These are phyloP conservation scores for Eucalyptus rudis DNA, from an alignment of 345 rosid genomes.

Conservation along the genomic window DNA sequence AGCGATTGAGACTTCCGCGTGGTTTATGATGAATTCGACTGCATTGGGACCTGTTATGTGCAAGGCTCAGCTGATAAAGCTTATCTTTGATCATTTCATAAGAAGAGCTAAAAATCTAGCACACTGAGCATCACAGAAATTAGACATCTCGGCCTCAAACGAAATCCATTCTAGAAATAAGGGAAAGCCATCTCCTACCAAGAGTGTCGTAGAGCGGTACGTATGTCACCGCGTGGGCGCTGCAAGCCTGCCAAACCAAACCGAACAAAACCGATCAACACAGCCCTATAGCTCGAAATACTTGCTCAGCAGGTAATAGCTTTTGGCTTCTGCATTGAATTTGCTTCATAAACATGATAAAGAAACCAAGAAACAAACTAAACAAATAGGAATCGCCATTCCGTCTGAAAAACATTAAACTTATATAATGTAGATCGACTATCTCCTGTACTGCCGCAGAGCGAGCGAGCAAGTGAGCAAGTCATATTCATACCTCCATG, in stretches of 20 bases:
- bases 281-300: not conserved
- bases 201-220: constrained; percentile 86
- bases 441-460: not conserved
- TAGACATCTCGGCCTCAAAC: not conserved
- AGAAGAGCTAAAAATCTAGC: not conserved
- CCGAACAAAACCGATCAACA: not conserved
- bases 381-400: not conserved
- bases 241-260: constrained; percentile 53
- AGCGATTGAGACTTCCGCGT: constrained; percentile 75
- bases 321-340: not conserved
- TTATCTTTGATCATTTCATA: not conserved
- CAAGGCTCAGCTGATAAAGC: not conserved
- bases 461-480: not conserved
- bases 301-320: not conserved
- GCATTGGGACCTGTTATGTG: constrained; percentile 55
- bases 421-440: not conserved
- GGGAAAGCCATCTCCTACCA: constrained; percentile 17
- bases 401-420: not conserved
- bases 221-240: constrained; percentile 61
- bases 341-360: not conserved
- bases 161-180: not conserved
- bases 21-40: constrained; percentile 87
- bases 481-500: constrained; percentile 50
- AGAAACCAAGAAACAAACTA: not conserved
- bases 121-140: not conserved